Percentiles rank a stretch among this genome's conserved stretches.
These are phyloP conservation scores for Beauveria bassiana DNA, from an alignment of 2,329 filamentous ascomycete genomes.

Conservation along the genomic window DNA sequence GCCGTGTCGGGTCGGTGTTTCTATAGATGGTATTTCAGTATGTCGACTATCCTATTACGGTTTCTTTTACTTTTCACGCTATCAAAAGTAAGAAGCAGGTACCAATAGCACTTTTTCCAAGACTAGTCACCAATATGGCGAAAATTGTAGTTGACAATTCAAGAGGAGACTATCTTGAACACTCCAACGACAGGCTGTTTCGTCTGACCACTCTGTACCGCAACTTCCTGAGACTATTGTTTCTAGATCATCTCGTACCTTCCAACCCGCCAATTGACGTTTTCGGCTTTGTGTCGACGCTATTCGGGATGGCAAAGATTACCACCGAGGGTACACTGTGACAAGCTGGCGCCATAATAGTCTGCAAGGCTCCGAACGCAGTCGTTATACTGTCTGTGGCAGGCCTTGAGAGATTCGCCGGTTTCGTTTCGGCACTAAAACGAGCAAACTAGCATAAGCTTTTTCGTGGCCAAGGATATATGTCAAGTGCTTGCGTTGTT, in stretches of 20 bases:
- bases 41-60: background rate
- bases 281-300: background rate
- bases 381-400: background rate
- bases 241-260: background rate
- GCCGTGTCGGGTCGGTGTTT: background rate
- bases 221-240: background rate
- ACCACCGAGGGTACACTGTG: background rate
- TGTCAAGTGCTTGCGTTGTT: background rate
- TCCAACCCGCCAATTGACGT: background rate
- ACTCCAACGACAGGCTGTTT: background rate
- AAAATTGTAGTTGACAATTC: too few relatives aligned
- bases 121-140: too few relatives aligned
- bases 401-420: background rate
- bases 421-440: background rate
- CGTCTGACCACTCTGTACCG: background rate
- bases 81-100: too few relatives aligned
- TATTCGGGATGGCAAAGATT: background rate
- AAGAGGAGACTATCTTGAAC: too few relatives aligned
- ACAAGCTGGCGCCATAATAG: background rate
- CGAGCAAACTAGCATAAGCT: background rate
- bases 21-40: background rate
- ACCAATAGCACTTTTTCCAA: too few relatives aligned
- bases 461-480: background rate
- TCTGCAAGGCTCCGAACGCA: background rate
- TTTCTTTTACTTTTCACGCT: background rate